Conservation (phyloP, 257 asterid species). For the Capsicum baccatum region DNA sequence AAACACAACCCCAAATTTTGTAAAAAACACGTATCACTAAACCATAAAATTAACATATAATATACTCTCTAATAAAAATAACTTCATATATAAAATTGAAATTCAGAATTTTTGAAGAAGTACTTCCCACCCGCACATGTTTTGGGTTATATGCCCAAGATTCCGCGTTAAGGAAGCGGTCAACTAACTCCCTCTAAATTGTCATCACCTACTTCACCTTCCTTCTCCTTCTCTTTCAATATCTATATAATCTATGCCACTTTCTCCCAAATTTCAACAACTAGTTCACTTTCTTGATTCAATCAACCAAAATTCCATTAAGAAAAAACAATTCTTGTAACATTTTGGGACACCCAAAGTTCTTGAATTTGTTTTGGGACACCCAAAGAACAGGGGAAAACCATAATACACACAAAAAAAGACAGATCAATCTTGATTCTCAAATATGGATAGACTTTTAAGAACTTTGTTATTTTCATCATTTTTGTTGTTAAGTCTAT, state of each 20-base stretch:
- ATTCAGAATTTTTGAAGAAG: too few species aligned
- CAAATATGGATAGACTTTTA: conserved; percentile 39
- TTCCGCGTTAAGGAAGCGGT: conserved; percentile 27
- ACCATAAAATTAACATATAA: too few species aligned
- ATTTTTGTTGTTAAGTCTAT: conserved; percentile 31
- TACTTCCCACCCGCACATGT: too few species aligned
- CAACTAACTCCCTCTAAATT: conserved; percentile 25
- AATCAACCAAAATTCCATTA: background rate
- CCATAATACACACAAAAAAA: background rate
- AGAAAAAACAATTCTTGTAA: background rate
- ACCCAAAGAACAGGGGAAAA: too few species aligned
- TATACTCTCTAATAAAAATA: too few species aligned
- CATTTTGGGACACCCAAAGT: background rate
- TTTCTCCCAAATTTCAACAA: background rate
- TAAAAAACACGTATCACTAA: too few species aligned
- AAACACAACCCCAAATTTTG: background rate
- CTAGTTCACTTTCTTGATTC: background rate
- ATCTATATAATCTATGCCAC: conserved; percentile 1
- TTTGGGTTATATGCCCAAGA: background rate
- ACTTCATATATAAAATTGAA: too few species aligned
- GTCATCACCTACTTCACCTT: background rate
- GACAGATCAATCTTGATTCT: background rate
- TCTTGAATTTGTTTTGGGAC: background rate
- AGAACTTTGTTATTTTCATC: conserved; percentile 31
- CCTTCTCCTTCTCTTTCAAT: background rate